These are phyloP conservation scores for Globisporangium alternatum DNA, from an alignment of 352 stramenopile species.

Conservation along the genomic window DNA sequence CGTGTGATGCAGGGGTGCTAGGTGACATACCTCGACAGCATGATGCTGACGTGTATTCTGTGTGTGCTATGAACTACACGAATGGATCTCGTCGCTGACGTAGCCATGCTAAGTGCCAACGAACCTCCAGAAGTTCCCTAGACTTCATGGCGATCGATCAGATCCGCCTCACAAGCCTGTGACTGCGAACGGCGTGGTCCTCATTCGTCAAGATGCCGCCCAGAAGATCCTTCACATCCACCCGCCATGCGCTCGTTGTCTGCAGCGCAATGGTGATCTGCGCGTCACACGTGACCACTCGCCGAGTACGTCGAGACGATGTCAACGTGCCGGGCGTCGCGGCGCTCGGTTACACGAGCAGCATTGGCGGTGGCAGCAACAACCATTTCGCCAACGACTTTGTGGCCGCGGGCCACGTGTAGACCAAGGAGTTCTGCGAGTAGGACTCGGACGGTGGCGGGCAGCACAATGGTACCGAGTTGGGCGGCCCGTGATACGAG, in stretches of 20 bases:
- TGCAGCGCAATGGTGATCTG: not conserved
- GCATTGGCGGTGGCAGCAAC: conserved; percentile 13
- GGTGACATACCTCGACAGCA: too few species aligned
- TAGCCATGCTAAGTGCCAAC: too few species aligned
- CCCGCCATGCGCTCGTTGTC: not conserved
- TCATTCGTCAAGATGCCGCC: not conserved
- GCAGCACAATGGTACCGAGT: conserved; percentile 52
- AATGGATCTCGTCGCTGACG: too few species aligned
- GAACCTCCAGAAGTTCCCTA: too few species aligned
- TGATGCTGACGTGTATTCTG: too few species aligned
- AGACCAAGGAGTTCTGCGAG: conserved; percentile 30
- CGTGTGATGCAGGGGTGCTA: too few species aligned
- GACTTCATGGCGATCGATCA: too few species aligned
- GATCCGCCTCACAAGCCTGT: too few species aligned
- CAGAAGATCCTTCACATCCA: not conserved
- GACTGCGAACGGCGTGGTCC: too few species aligned
- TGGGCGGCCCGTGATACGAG: conserved; percentile 58
- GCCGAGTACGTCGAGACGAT: conserved; percentile 18
- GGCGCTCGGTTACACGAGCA: conserved; percentile 30
- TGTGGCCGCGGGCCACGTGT: conserved; percentile 23
- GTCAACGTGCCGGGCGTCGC: conserved; percentile 25
- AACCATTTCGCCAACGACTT: conserved; percentile 34
- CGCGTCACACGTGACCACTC: not conserved
- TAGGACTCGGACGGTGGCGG: conserved; percentile 42
- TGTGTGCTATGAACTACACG: too few species aligned